phyloP scores from a whole-genome alignment of 2,329 filamentous ascomycete genomes.

The Fusarium tjaetaba region DNA sequence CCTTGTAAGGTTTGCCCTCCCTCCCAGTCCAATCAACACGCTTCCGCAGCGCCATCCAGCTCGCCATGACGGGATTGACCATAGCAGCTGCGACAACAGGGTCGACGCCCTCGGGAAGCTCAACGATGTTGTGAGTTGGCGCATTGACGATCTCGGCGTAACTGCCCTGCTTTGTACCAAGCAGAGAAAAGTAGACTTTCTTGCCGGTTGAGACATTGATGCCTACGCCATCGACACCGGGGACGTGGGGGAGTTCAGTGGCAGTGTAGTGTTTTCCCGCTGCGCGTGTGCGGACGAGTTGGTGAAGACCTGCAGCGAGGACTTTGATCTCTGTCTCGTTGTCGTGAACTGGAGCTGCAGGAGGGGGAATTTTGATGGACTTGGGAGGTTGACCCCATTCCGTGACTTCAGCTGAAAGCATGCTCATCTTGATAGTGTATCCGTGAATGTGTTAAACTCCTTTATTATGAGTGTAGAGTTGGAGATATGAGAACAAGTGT shows the following conservation, averaged over 20 bases:
- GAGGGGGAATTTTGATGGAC: constrained; percentile 46
- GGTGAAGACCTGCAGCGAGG: constrained; percentile 62
- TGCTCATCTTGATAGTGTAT: constrained; percentile 32
- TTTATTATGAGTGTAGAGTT: background rate
- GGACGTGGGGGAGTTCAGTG: constrained; percentile 59
- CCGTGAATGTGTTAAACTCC: background rate
- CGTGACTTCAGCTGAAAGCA: constrained; percentile 53
- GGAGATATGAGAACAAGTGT: background rate
- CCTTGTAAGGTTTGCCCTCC: constrained; percentile 54
- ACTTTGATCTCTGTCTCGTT: constrained; percentile 61
- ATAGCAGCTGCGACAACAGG: constrained; percentile 61
- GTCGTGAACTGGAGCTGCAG: constrained; percentile 47
- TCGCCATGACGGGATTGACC: constrained; percentile 64
- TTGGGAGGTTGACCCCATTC: constrained; percentile 50
- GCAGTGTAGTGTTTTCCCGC: constrained; percentile 64
- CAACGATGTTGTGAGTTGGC: constrained; percentile 49
- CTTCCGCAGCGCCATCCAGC: constrained; percentile 66
- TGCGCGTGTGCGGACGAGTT: constrained; percentile 63
- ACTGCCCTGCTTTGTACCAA: constrained; percentile 52
- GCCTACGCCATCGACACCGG: constrained; percentile 65
- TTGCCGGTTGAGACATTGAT: constrained; percentile 55
- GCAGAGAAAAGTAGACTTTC: constrained; percentile 59
- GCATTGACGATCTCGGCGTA: constrained; percentile 62
- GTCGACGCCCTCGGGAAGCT: constrained; percentile 58
- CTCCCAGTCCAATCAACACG: constrained; percentile 49